A percentile compares a stretch with the other conserved stretches of the same genome.
Conservation (phyloP, 208 protist species). For the Leishmania major region DNA sequence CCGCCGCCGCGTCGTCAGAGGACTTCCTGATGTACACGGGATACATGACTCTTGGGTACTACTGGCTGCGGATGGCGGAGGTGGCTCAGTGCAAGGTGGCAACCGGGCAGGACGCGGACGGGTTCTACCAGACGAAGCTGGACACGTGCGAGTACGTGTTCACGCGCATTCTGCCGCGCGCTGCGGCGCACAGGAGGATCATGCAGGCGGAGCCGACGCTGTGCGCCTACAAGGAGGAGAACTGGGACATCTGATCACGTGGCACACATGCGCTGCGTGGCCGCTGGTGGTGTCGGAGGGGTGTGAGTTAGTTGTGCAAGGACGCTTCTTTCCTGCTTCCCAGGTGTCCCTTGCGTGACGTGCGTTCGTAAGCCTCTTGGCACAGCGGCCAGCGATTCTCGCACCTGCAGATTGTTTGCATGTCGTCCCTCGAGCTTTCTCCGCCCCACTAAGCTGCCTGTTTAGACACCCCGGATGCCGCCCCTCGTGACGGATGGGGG, state of each 20-base stretch:
- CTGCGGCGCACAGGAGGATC: constrained; percentile 55
- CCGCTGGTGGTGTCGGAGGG: not conserved
- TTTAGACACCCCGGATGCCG: not conserved
- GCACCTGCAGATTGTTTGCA: not conserved
- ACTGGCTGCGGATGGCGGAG: constrained; percentile 88
- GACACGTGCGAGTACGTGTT: constrained; percentile 82
- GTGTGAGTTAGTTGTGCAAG: not conserved
- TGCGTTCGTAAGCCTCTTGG: not conserved
- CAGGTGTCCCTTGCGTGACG: not conserved
- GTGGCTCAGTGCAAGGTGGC: constrained; percentile 66
- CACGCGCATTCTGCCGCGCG: constrained; percentile 64
- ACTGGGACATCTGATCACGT: constrained; percentile 45
- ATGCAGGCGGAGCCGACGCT: constrained; percentile 49
- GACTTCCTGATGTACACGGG: constrained; percentile 86
- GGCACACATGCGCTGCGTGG: not conserved
- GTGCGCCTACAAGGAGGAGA: constrained; percentile 51
- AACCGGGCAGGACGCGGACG: constrained; percentile 56
- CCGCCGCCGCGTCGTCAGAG: constrained; percentile 52
- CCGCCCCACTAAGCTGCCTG: not conserved
- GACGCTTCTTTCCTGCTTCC: not conserved
- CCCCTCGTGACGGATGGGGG: not conserved
- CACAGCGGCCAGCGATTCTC: not conserved
- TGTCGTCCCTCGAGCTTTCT: not conserved
- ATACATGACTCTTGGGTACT: constrained; percentile 78
- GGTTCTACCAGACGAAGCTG: constrained; percentile 86